phyloP scores from a whole-genome alignment of 306 rosid genomes.

The Sindora glabra region DNA sequence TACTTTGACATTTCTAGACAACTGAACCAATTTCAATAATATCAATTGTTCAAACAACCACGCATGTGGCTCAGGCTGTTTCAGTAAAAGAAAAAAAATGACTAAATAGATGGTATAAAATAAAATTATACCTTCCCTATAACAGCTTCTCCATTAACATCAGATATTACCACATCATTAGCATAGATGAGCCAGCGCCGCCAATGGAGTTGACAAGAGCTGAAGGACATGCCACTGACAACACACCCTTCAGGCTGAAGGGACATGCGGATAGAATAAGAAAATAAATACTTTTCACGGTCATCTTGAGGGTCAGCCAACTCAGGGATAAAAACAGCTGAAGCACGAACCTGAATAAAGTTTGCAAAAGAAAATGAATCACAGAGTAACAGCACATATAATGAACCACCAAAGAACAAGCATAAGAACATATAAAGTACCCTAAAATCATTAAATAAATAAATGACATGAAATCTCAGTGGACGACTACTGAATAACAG shows the following conservation, averaged over 20 bases:
- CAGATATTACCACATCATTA: slow-evolving; percentile 32
- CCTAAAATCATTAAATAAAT: too few species aligned
- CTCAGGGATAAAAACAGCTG: slow-evolving; percentile 74
- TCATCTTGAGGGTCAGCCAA: slow-evolving; percentile 22
- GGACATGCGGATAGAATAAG: slow-evolving; percentile 82
- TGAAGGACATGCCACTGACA: slow-evolving; percentile 47
- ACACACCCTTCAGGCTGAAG: slow-evolving; percentile 61
- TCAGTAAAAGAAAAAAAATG: background rate
- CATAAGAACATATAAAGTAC: background rate
- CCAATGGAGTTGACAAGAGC: slow-evolving; percentile 64
- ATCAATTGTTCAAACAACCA: background rate
- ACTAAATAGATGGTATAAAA: too few species aligned
- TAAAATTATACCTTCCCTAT: slow-evolving; percentile 56
- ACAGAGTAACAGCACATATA: background rate
- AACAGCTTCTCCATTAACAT: slow-evolving; percentile 65
- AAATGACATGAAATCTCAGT: background rate
- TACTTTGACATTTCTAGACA: background rate
- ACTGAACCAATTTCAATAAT: background rate
- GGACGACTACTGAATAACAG: background rate
- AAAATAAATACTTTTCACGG: slow-evolving; percentile 33
- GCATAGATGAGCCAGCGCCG: slow-evolving; percentile 77
- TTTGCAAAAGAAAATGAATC: slow-evolving; percentile 6
- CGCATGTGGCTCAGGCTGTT: background rate
- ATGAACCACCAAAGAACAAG: background rate
- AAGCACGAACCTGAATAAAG: slow-evolving; percentile 65